A percentile compares a stretch with the other conserved stretches of the same genome.
Evolutionary conservation across 176 grass and related monocot species (phyloP).

Genomic region (Puya raimondii): DNA sequence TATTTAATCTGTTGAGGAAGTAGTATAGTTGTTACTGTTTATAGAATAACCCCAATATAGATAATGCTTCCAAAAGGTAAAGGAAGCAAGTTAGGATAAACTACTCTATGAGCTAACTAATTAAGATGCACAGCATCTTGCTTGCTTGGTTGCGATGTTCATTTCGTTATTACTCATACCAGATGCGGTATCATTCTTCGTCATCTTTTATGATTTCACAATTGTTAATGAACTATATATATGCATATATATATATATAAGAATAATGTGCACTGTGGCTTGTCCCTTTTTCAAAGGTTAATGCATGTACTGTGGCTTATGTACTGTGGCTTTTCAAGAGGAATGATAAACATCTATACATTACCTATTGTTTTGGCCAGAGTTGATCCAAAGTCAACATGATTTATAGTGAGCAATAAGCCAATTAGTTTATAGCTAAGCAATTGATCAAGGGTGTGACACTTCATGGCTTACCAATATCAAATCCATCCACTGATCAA

Average conservation of each 20-base stretch:
- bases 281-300: no score
- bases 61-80: not conserved
- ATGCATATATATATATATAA: no score
- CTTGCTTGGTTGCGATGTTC: not conserved
- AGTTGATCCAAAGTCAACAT: not conserved
- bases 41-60: not conserved
- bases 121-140: not conserved
- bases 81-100: not conserved
- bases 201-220: no score
- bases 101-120: not conserved
- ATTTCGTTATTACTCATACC: not conserved
- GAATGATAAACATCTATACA: no score
- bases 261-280: no score
- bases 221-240: no score
- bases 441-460: not conserved
- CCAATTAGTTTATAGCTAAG: not conserved
- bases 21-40: not conserved
- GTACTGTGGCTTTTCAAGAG: no score
- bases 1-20: not conserved
- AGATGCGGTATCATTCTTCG: not conserved
- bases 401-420: not conserved
- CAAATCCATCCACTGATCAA: not conserved
- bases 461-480: not conserved
- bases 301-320: no score
- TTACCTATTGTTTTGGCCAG: no score